These are phyloP conservation scores for Trichaptum fuscoviolaceum DNA, from an alignment of 768 basidiomycete species.

Conservation along the genomic window DNA sequence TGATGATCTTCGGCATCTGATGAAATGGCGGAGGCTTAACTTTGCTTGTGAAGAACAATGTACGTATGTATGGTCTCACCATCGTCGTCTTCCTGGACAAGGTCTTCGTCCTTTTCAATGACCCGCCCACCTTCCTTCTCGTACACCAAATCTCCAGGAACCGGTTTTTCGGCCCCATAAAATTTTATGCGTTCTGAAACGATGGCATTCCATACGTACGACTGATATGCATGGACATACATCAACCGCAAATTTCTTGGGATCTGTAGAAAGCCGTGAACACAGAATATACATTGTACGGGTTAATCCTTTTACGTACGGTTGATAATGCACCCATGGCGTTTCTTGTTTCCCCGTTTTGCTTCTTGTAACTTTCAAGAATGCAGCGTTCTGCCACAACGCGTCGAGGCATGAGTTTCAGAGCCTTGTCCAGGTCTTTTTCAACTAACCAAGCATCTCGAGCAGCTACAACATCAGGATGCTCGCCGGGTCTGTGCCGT, in stretches of 20 bases:
- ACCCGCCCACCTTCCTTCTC: slow-evolving; percentile 35
- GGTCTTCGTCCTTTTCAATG: slow-evolving; percentile 15
- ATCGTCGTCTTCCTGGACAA: slow-evolving; percentile 27
- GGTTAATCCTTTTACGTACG: slow-evolving; percentile 34
- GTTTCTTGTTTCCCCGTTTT: slow-evolving; percentile 71
- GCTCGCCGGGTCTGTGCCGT: slow-evolving; percentile 80
- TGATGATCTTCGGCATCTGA: slow-evolving; percentile 12
- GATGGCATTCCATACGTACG: slow-evolving; percentile 97
- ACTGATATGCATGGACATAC: slow-evolving; percentile 99
- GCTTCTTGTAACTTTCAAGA: slow-evolving; percentile 83
- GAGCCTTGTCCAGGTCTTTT: slow-evolving; percentile 71
- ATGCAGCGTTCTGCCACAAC: slow-evolving; percentile 93
- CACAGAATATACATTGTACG: background rate
- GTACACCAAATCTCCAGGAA: slow-evolving; percentile 89
- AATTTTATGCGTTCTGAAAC: slow-evolving; percentile 88
- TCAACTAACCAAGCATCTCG: slow-evolving; percentile 88
- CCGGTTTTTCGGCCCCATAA: slow-evolving; percentile 66
- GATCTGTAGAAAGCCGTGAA: slow-evolving; percentile 51
- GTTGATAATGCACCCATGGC: slow-evolving; percentile 85
- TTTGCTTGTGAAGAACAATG: slow-evolving; percentile 15
- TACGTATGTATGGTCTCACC: slow-evolving; percentile 13
- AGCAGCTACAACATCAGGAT: slow-evolving; percentile 82
- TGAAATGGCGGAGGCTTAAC: background rate
- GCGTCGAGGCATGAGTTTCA: slow-evolving; percentile 82
- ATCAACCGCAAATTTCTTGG: slow-evolving; percentile 92